A percentile compares a stretch with the other conserved stretches of the same genome.
Conservation (phyloP, 2,329 filamentous ascomycete species). For the Capronia coronata region DNA sequence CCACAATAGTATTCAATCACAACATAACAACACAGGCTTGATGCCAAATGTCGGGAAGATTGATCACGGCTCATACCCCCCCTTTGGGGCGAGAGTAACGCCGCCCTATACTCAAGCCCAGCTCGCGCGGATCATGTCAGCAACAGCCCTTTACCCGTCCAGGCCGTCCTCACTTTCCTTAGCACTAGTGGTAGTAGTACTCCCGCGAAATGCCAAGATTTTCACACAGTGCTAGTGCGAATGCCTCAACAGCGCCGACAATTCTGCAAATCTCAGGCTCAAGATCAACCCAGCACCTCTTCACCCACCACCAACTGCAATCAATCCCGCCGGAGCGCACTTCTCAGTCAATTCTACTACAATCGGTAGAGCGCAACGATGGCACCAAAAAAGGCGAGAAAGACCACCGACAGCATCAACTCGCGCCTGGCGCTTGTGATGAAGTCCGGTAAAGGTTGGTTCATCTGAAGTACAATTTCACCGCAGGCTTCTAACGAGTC, state of each 20-base stretch:
- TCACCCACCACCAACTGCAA: constrained; percentile 9
- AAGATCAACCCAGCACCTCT: not conserved
- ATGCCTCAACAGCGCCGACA: not conserved
- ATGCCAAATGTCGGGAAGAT: too few species aligned
- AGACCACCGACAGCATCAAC: constrained; percentile 75
- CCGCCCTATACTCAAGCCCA: too few species aligned
- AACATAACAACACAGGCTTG: too few species aligned
- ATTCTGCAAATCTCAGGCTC: not conserved
- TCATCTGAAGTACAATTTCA: constrained; percentile 1
- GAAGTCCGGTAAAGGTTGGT: constrained; percentile 55
- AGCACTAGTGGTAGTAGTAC: too few species aligned
- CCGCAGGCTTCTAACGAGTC: constrained; percentile 10
- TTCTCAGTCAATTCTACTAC: constrained; percentile 26
- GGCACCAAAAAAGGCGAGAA: constrained; percentile 64
- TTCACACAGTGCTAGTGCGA: constrained; percentile 2
- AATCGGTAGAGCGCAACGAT: constrained; percentile 45
- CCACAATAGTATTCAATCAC: too few species aligned
- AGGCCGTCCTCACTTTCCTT: too few species aligned
- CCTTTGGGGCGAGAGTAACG: too few species aligned
- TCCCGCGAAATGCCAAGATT: not conserved
- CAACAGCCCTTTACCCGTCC: too few species aligned
- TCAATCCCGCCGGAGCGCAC: constrained; percentile 35
- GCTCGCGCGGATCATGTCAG: too few species aligned
- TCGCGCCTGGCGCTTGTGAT: constrained; percentile 63
- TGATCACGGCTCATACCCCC: too few species aligned